Base-by-base conservation (phyloP, 768 basidiomycete species). In the Hericium rajendrae region DNA sequence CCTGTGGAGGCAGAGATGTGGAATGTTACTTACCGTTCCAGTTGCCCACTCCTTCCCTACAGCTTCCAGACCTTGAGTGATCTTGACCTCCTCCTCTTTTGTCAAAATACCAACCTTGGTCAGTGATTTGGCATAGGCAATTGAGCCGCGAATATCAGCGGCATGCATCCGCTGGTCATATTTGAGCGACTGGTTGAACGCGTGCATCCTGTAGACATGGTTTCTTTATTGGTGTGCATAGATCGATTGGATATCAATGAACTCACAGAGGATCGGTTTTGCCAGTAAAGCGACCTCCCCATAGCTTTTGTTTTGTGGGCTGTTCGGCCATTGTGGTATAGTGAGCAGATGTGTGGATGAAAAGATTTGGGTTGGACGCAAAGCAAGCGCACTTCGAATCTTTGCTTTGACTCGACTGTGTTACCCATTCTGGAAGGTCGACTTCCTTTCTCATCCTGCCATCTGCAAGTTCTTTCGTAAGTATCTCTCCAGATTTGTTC, bases 101-200 rank as follows among this genome's bases (percentile, higher is more conserved):
- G 85, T 88, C 60, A 99, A 71, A 65, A 99, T 94, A 13, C 86
- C 88, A 15, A 85, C 85, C 43, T 83, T 81, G 11, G 82, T 75
- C 58, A 98, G 76, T 1, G 90, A 87, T 70, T 91, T 95, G 32
- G 97, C 85, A 69, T 97, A 97, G 3, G 97, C 95, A 67, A 97
- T 94, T 16, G 95, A 98, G 1, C 95, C 95, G 56, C 77, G 80
- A 62, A 98, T 88, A 65, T 99, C 97, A 24, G 84, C 93, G 10
- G 82, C 80, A 68, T 94, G 83, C 94, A 99, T 97, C 43, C 91
- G 81, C 69, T 90, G 83, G 70, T 98, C 95, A 71, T 97, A 99
- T 61, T 81, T 84, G 64, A 99, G 77, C 24, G 94, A 97, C 70
- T 97, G 92, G 70, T 97, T 98, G 76, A 95, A 98, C 32, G 84